Conservation (phyloP, 345 rosid genomes). For the Syzygium jambos region DNA sequence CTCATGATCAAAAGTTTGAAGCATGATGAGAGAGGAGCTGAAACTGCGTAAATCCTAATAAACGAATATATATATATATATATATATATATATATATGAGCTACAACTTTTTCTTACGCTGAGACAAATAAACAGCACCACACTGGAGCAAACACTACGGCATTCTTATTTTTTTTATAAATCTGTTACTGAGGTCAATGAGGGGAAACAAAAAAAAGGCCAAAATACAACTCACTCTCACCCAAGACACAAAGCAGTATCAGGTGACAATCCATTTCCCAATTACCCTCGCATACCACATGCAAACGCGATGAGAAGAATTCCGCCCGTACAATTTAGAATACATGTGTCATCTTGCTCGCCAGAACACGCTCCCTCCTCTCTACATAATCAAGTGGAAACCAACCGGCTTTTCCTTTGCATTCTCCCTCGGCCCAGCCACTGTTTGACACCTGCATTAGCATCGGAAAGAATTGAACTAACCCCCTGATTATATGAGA, state of each 20-base stretch:
- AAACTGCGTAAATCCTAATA: neutral
- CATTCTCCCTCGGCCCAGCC: conserved; percentile 99
- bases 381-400: conserved; percentile 73
- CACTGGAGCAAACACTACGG: neutral
- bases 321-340: neutral
- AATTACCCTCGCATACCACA: neutral
- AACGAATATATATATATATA: neutral
- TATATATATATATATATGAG: neutral
- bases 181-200: neutral
- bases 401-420: conserved; percentile 98
- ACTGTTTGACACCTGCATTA: conserved; percentile 58
- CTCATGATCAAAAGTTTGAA: neutral
- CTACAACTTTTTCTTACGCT: neutral
- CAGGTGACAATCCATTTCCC: neutral
- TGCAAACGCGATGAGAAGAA: neutral
- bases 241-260: neutral
- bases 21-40: neutral
- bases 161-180: neutral
- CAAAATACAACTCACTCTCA: neutral
- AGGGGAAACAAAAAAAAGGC: neutral
- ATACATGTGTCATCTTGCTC: conserved; percentile 48
- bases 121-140: neutral
- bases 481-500: neutral
- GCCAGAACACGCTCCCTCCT: conserved; percentile 88
- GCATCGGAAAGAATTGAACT: neutral